phyloP scores from a whole-genome alignment of 2,329 filamentous ascomycete genomes.

The Calonectria pteridis region DNA sequence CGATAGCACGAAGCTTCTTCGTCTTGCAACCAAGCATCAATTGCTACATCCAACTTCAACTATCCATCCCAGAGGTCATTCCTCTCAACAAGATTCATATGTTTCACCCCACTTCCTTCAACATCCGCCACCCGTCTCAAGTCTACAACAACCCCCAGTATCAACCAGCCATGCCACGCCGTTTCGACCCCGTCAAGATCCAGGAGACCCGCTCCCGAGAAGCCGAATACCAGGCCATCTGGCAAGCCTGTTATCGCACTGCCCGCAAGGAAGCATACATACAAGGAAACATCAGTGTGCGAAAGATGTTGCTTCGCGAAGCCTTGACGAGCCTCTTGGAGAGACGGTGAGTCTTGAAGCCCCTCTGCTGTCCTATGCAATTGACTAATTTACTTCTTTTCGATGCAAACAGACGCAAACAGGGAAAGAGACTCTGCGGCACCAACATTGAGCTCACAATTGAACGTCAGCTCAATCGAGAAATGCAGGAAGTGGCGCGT shows the following conservation, averaged over 20 bases:
- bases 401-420: slow-evolving; percentile 12
- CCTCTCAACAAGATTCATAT: neutral
- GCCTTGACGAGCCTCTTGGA: slow-evolving; percentile 22
- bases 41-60: neutral
- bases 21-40: neutral
- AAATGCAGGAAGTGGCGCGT: neutral
- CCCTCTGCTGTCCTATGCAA: neutral
- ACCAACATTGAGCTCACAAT: slow-evolving; percentile 32
- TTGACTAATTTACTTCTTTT: no score
- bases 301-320: slow-evolving; percentile 24
- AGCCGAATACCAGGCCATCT: slow-evolving; percentile 43
- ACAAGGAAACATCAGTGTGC: neutral
- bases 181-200: slow-evolving; percentile 1
- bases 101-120: neutral
- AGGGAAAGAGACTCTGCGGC: slow-evolving; percentile 28
- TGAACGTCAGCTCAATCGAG: slow-evolving; percentile 37
- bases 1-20: neutral
- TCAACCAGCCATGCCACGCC: slow-evolving; percentile 25
- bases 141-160: neutral
- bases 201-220: slow-evolving; percentile 26
- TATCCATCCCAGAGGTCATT: neutral
- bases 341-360: slow-evolving; percentile 27
- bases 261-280: slow-evolving; percentile 29
- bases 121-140: neutral
- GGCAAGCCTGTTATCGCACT: slow-evolving; percentile 39